Base-by-base conservation (phyloP, 225 moss, liverwort and hornwort species). In the Ulota crispa region DNA sequence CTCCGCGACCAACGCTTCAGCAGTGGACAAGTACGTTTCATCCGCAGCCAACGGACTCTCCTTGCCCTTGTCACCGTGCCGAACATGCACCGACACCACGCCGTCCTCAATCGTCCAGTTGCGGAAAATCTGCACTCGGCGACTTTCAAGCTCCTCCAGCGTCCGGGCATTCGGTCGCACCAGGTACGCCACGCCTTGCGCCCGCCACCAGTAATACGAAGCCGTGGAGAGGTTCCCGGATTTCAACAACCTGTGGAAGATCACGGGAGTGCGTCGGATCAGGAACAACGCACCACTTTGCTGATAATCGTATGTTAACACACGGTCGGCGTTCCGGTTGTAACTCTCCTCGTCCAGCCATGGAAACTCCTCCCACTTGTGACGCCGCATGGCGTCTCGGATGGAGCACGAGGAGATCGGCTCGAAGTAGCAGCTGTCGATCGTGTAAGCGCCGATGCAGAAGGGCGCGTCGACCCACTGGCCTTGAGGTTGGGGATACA, bases 351-450 rank as follows among this genome's bases (percentile, higher is more conserved):
- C 32, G 26, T 83, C 55, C 23, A 88, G 77, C 54, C 60, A 82
- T 3, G 72, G 82, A 1, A 69, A 36, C 11, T 30, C 53, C 1
- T 76, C 72, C 88, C 85, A 88, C 1, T 4, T 45, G 1, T 24
- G 55, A 13, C 12, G 24, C 1, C 47, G 72, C 47, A 85, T 64
- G 1, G 88, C 85, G 6, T 86, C 83, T 0, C 24, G 13, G 26
- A 86, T 84, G 20, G 81, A 74, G 78, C 86, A 89, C 1, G 86
- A 86, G 0, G 86, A 81, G 23, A 89, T 50, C 0, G 86, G 88
- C 14, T 89, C 81, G 23, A 89, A 86, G 78, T 86, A 86, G 78
- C 88, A 86, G 32, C 67, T 75, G 43, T 88, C 88, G 74, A 86
- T 34, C 0, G 88, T 88, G 59, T 63, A 24, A 1, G 53, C 42